Evolutionary conservation across 192 early-diverging fungal species (phyloP), one percentile per base, ranked within the genome.

Genomic region (Backusella tarrabulga): DNA sequence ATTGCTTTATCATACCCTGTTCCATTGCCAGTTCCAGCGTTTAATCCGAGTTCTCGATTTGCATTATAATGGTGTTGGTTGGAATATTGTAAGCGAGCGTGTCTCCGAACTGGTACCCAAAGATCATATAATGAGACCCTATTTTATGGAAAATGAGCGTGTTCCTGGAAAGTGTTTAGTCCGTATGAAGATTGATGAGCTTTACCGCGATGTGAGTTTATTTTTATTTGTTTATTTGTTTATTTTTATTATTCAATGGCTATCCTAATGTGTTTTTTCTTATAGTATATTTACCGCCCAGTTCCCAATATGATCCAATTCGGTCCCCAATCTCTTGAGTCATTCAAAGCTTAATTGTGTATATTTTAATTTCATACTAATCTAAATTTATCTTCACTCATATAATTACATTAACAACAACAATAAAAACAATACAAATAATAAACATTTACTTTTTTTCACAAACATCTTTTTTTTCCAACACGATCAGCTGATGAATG

Each of bases 161-260:
- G 83, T 88, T 36, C 82, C 86, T 44, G 83, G 84, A 72, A 92
- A 92, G 71, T 91, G 87, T 81, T 83, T 92, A 77, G 75, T 92
- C 29, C 79, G 83, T 32, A 92, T 92, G 91, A 92, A 92, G 84
- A 81, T 89, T 32, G 89, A 88, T 36, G 88, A 85, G 6, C 86
- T 92, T 7, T 92, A 92, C 44, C 85, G 91, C 41, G 90, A 91
- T 86, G 84, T 85, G 81, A 85, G 79, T 72, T 63, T 63, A 63
- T 29, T 63, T 60, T 34, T 56, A 6, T 73, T 36, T 32, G 0
- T 44, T 44, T 50, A 15, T 50, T 50, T 63, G 9, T n/a, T 63
- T 63, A n/a, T 63, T 63, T 29, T 26, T 54, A 29, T 63, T 11
- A 32, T 63, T 29, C 21, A 63, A 11, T 63, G 56, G 4, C 2